Conservation (phyloP, 805 yeast genomes). For the Blastobotrys mokoenaii region DNA sequence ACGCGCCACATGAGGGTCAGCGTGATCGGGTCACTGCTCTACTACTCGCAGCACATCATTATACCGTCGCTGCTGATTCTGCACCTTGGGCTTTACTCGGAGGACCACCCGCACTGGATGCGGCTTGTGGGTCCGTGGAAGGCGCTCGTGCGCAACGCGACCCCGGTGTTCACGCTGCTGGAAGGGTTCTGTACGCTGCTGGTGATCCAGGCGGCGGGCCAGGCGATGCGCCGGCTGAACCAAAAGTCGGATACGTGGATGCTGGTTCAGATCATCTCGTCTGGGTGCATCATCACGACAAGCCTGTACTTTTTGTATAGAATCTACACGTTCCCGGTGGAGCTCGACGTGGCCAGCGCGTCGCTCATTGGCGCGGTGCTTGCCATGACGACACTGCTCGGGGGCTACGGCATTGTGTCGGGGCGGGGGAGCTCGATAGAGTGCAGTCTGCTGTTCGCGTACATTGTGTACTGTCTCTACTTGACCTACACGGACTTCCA, state of each 20-base stretch:
- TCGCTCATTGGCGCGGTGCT: slow-evolving; percentile 80
- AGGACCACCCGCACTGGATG: slow-evolving; percentile 24
- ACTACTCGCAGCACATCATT: slow-evolving; percentile 72
- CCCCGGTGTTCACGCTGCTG: slow-evolving; percentile 79
- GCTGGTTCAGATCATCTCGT: slow-evolving; percentile 58
- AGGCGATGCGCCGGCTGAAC: slow-evolving; percentile 59
- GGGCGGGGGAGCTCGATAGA: slow-evolving; percentile 87
- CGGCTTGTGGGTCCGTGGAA: slow-evolving; percentile 60
- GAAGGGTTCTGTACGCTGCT: slow-evolving; percentile 92
- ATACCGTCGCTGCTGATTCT: slow-evolving; percentile 75
- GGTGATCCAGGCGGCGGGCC: slow-evolving; percentile 89
- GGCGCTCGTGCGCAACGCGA: slow-evolving; percentile 60
- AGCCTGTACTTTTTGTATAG: slow-evolving; percentile 73
- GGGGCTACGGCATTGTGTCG: slow-evolving; percentile 75
- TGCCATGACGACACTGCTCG: slow-evolving; percentile 64
- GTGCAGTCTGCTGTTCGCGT: slow-evolving; percentile 75
- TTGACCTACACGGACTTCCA: slow-evolving; percentile 87
- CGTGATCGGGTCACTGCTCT: slow-evolving; percentile 34
- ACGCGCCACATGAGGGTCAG: slow-evolving; percentile 32
- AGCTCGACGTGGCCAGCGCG: slow-evolving; percentile 64
- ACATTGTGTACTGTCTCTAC: slow-evolving; percentile 86
- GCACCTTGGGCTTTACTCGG: slow-evolving; percentile 29
- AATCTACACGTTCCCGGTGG: slow-evolving; percentile 64
- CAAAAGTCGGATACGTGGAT: slow-evolving; percentile 71
- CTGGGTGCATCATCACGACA: slow-evolving; percentile 69